Evolutionary conservation across 306 rosid species (phyloP).

Genomic region (Argentina anserina): DNA sequence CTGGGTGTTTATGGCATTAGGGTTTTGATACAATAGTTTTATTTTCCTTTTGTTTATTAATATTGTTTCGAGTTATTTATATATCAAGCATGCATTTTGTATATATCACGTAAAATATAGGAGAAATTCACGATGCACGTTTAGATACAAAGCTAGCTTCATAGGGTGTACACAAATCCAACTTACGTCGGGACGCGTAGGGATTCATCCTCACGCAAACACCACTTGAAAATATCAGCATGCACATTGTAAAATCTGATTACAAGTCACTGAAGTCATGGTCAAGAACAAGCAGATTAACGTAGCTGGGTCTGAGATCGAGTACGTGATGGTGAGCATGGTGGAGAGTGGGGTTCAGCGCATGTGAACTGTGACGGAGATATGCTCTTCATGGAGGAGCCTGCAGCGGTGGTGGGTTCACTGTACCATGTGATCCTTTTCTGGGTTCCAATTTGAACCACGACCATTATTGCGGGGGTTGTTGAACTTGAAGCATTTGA

Average conservation of each 20-base stretch:
- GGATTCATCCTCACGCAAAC: background rate
- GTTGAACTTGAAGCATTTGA: conserved; percentile 2
- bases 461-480: conserved; percentile 17
- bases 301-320: background rate
- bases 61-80: background rate
- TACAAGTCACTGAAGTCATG: background rate
- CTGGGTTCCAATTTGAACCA: background rate
- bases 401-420: background rate
- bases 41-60: too few relatives aligned
- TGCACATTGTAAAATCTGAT: background rate
- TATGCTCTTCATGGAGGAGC: background rate
- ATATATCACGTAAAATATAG: too few relatives aligned
- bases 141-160: background rate
- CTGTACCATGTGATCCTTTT: conserved; percentile 4
- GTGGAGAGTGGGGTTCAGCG: conserved; percentile 15
- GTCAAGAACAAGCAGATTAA: background rate
- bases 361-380: conserved; percentile 16
- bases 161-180: background rate
- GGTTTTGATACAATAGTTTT: too few relatives aligned
- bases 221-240: background rate
- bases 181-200: background rate
- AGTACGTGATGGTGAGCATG: background rate
- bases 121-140: background rate
- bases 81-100: too few relatives aligned
- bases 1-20: too few relatives aligned